phyloP scores from a whole-genome alignment of 2,329 filamentous ascomycete species.

The Cladosporium colombiae region DNA sequence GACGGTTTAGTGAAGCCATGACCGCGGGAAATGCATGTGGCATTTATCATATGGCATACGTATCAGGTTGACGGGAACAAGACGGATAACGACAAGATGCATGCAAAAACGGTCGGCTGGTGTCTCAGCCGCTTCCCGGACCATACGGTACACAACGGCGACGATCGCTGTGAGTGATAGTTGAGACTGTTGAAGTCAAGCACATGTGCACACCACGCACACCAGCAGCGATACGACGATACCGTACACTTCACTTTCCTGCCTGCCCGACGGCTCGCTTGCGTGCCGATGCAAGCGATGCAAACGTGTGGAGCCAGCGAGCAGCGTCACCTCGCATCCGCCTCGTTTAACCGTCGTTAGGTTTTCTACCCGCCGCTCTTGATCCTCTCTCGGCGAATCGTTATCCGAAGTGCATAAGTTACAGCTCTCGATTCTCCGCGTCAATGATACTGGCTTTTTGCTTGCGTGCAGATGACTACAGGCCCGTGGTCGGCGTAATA shows the following conservation, averaged over 20 bases:
- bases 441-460: not conserved
- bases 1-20: not conserved
- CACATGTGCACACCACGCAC: not conserved
- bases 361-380: not conserved
- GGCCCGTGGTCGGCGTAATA: not conserved
- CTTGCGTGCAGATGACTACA: not conserved
- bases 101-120: not conserved
- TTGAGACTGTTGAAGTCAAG: not conserved
- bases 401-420: conserved; percentile 10
- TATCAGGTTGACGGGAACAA: not conserved
- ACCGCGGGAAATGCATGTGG: not conserved
- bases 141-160: not conserved
- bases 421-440: not conserved
- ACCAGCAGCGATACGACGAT: not conserved
- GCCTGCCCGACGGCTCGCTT: conserved; percentile 11
- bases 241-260: not conserved
- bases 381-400: conserved; percentile 6
- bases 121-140: not conserved
- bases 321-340: conserved; percentile 4
- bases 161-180: not conserved
- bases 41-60: not conserved
- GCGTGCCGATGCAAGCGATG: conserved; percentile 18
- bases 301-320: conserved; percentile 1
- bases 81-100: not conserved
- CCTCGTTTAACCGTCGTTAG: not conserved